Evolutionary conservation across 2,329 filamentous ascomycete species (phyloP).

Genomic region (Penicillium sp.): DNA sequence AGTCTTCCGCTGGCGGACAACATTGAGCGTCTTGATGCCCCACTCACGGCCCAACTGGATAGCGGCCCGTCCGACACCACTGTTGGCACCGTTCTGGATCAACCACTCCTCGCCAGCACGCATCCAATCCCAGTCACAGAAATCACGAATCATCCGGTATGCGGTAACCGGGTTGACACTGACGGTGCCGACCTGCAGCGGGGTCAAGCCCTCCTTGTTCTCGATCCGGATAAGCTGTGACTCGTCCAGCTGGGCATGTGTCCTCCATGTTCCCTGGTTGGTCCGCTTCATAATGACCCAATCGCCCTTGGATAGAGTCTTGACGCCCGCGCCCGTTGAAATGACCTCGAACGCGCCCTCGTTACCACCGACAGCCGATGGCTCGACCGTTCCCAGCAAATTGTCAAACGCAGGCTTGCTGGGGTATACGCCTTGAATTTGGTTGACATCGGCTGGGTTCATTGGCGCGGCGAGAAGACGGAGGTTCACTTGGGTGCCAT

Average conservation of each 20-base stretch:
- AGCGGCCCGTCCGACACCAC: slow-evolving; percentile 81
- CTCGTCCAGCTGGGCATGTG: slow-evolving; percentile 68
- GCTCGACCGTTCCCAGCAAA: slow-evolving; percentile 68
- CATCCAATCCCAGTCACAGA: slow-evolving; percentile 53
- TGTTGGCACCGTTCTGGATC: slow-evolving; percentile 95
- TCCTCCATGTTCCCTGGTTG: slow-evolving; percentile 90
- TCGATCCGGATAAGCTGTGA: slow-evolving; percentile 64
- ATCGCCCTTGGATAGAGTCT: slow-evolving; percentile 67
- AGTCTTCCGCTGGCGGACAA: slow-evolving; percentile 69
- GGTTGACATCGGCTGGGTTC: slow-evolving; percentile 97
- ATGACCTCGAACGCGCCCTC: slow-evolving; percentile 93
- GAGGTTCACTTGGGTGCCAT: slow-evolving; percentile 66
- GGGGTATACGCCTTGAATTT: slow-evolving; percentile 94
- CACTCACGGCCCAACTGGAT: slow-evolving; percentile 82
- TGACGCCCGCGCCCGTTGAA: slow-evolving; percentile 58
- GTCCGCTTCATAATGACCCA: slow-evolving; percentile 87
- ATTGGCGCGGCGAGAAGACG: slow-evolving; percentile 87
- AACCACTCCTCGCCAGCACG: slow-evolving; percentile 76
- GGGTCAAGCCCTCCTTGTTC: slow-evolving; percentile 64
- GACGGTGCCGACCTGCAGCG: slow-evolving; percentile 79
- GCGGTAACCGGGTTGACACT: slow-evolving; percentile 91
- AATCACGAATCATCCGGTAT: slow-evolving; percentile 86
- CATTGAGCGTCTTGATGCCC: slow-evolving; percentile 87
- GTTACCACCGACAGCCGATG: slow-evolving; percentile 63
- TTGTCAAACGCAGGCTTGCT: slow-evolving; percentile 73